Evolutionary conservation across 441 rosid genomes (phyloP), one percentile per base, ranked within the genome.

Genomic region (Pelargonium cotyledonis): DNA sequence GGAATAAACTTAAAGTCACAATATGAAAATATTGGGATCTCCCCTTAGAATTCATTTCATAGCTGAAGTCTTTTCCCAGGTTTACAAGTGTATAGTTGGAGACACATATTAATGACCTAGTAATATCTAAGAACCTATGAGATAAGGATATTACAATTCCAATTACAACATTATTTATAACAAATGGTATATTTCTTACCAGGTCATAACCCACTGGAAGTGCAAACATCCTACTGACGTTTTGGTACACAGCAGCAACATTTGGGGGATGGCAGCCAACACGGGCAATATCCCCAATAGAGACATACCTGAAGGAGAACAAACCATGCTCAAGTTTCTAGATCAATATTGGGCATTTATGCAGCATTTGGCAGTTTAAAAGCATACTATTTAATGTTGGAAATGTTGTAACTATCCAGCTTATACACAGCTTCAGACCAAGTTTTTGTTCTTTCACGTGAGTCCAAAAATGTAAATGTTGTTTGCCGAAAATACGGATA

Each of bases 131-230:
- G 43, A 40, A 40, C 43, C 43, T 40, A 8, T 40, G 43, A 40
- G 43, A 40, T 35, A 40, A 40, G 43, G 7, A 8, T 40, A 57
- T 16, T 12, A 51, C 58, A 51, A 12, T 51, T 64, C 10, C 67
- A 31, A 53, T 40, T 26, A 64, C 6, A 12, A 19, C 49, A n/a
- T 35, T 2, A 35, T 55, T 66, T 57, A 12, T 38, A 38, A 57
- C 47, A 19, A 47, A 47, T 64, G 64, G 16, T 18, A 12, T 29
- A 57, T 46, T 55, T 62, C 93, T 87, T 81, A 92, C 98, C 81
- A 95, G 89, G 82, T 95, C 99, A 83, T 88, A 92, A 67, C 99
- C 98, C 60, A 86, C 65, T 12, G 98, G 98, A 73, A 73, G 81
- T 43, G 92, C 86, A 80, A 89, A 92, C 76, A 79, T 79, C 51